A percentile compares a stretch with the other conserved stretches of the same genome.
phyloP scores from a whole-genome alignment of 2,329 filamentous ascomycete species.

The Neofusicoccum umdonicola region DNA sequence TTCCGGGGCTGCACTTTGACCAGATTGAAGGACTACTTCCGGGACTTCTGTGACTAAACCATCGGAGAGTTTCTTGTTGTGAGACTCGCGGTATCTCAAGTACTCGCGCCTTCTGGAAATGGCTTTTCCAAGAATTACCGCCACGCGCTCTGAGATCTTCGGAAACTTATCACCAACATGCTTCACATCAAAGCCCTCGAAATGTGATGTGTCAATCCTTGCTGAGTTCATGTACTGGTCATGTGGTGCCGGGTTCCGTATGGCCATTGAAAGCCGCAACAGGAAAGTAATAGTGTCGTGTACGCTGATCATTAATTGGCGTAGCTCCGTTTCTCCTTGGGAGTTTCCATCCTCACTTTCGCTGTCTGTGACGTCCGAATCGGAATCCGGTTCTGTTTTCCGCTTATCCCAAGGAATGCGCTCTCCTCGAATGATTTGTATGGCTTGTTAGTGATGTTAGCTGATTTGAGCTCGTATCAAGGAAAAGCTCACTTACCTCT shows the following conservation, averaged over 20 bases:
- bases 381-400: conserved; percentile 19
- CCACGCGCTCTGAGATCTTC: conserved; percentile 18
- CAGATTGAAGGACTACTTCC: too few relatives aligned
- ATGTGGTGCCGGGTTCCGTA: conserved; percentile 34
- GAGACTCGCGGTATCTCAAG: conserved; percentile 32
- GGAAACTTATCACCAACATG: conserved; percentile 29
- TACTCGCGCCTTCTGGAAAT: conserved; percentile 33
- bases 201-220: conserved; percentile 27
- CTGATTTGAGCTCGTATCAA: not conserved
- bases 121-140: conserved; percentile 29
- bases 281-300: conserved; percentile 30
- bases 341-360: not conserved
- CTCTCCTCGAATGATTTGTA: conserved; percentile 21
- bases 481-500: not conserved
- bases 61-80: conserved; percentile 30
- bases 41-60: not conserved
- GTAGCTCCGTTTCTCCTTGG: conserved; percentile 25
- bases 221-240: conserved; percentile 27
- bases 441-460: conserved; percentile 7
- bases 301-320: conserved; percentile 24
- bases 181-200: conserved; percentile 27
- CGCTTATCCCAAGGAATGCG: conserved; percentile 24
- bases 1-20: not conserved
- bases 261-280: conserved; percentile 32
- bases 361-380: conserved; percentile 16